Evolutionary conservation across 495 filamentous ascomycete genomes (phyloP).

Genomic region (Bombardia bombarda): DNA sequence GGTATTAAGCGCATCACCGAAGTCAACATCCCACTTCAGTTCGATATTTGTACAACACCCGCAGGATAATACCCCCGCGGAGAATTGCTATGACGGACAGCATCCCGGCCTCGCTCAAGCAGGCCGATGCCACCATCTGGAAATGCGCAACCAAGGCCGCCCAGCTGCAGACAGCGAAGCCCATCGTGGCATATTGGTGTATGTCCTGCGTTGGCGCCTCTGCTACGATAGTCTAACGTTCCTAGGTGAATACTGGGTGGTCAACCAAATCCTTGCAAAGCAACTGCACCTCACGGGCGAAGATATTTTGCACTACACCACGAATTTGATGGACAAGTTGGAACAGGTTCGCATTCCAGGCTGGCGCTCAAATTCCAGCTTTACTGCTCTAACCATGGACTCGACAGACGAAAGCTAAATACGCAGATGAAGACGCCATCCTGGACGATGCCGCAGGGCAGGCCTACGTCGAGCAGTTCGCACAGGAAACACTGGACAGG

Average conservation of each 20-base stretch:
- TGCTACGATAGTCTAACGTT: slow-evolving; percentile 6
- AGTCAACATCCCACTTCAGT: too few relatives aligned
- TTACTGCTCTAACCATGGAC: not conserved
- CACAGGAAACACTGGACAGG: slow-evolving; percentile 72
- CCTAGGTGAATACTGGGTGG: slow-evolving; percentile 83
- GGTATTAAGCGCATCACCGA: too few relatives aligned
- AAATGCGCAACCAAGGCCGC: slow-evolving; percentile 70
- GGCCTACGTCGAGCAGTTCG: slow-evolving; percentile 93
- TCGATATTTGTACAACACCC: too few relatives aligned
- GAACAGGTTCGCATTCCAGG: slow-evolving; percentile 53
- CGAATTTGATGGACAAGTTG: slow-evolving; percentile 80
- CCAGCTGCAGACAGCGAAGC: slow-evolving; percentile 77
- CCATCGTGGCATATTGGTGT: slow-evolving; percentile 94
- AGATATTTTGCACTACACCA: slow-evolving; percentile 71
- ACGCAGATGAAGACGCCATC: slow-evolving; percentile 54
- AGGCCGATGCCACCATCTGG: slow-evolving; percentile 62
- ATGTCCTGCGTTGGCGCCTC: slow-evolving; percentile 25
- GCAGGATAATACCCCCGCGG: too few relatives aligned
- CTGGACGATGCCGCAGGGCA: slow-evolving; percentile 75
- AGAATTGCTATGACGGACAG: slow-evolving; percentile 64
- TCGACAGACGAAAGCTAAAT: slow-evolving; percentile 54
- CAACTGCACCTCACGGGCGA: slow-evolving; percentile 67
- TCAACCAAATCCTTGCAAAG: slow-evolving; percentile 80
- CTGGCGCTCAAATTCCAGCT: not conserved
- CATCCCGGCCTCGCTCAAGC: slow-evolving; percentile 67